Percentiles rank a stretch among this genome's conserved stretches.
These are phyloP conservation scores for Mrakia blollopis DNA, from an alignment of 768 basidiomycete species.

Conservation along the genomic window DNA sequence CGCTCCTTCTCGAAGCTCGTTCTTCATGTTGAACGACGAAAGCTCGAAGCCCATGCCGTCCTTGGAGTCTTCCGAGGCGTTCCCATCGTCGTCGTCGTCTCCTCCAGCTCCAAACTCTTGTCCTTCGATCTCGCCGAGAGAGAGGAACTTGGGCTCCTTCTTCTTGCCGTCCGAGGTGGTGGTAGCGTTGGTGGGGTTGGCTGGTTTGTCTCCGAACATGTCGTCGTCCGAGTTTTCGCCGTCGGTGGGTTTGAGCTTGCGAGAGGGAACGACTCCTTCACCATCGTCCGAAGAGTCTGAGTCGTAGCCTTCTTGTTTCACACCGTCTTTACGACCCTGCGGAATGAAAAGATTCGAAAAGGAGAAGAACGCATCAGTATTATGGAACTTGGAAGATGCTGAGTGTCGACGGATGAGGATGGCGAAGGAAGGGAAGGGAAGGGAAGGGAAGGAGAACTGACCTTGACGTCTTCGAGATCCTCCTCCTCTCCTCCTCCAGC, in stretches of 20 bases:
- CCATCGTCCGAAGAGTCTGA: conserved; percentile 92
- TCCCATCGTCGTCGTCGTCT: conserved; percentile 41
- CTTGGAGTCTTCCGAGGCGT: conserved; percentile 59
- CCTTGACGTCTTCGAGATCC: conserved; percentile 31
- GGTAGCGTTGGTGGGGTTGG: conserved; percentile 29
- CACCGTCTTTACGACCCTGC: conserved; percentile 59
- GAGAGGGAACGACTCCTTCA: conserved; percentile 82
- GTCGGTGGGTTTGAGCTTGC: conserved; percentile 56
- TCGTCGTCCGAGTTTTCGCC: conserved; percentile 44
- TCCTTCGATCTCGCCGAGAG: conserved; percentile 92
- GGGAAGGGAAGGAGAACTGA: conserved; percentile 1
- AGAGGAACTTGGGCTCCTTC: conserved; percentile 59
- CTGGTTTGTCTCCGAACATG: conserved; percentile 46
- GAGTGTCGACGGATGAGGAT: no score
- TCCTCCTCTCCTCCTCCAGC: conserved; percentile 23
- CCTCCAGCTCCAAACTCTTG: conserved; percentile 65
- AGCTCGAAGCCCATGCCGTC: conserved; percentile 89
- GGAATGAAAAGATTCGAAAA: not conserved
- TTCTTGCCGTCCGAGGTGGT: conserved; percentile 32
- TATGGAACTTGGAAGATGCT: no score
- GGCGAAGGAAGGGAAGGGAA: no score
- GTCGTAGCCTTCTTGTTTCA: conserved; percentile 84
- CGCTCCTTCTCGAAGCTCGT: conserved; percentile 97
- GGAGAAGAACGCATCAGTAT: not conserved
- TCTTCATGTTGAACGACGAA: conserved; percentile 97